A percentile compares a stretch with the other conserved stretches of the same genome.
These are phyloP conservation scores for Thielaviopsis punctulata DNA, from an alignment of 2,329 filamentous ascomycete genomes.

Conservation along the genomic window DNA sequence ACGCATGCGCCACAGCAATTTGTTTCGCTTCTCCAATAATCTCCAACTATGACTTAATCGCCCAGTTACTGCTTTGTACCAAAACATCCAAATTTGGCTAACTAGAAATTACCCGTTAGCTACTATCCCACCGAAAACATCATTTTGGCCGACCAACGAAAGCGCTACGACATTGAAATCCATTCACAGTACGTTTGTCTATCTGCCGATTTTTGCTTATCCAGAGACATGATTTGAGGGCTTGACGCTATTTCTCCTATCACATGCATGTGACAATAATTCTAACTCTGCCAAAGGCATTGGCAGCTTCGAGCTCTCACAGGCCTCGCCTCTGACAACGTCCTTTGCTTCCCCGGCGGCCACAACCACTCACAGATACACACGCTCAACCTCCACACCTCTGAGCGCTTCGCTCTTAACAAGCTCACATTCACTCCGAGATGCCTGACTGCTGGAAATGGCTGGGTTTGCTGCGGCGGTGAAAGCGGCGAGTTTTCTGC, in stretches of 20 bases:
- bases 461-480: conserved; percentile 83
- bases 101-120: conserved; percentile 22
- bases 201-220: conserved; percentile 13
- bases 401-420: conserved; percentile 26
- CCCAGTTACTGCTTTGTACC: no score
- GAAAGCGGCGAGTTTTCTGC: conserved; percentile 76
- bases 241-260: not conserved
- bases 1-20: not conserved
- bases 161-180: conserved; percentile 51
- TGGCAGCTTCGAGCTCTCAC: conserved; percentile 85
- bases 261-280: not conserved
- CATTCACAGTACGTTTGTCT: conserved; percentile 38
- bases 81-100: not conserved
- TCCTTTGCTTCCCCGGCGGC: conserved; percentile 73
- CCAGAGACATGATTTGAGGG: no score
- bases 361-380: conserved; percentile 47
- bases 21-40: not conserved
- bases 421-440: conserved; percentile 57
- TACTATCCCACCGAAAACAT: conserved; percentile 49
- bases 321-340: conserved; percentile 57
- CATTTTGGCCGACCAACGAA: conserved; percentile 41
- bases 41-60: not conserved
- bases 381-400: conserved; percentile 53
- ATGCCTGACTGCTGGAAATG: conserved; percentile 71
- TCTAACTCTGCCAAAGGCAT: conserved; percentile 35